Base-by-base conservation (phyloP, 2,329 filamentous ascomycete species). In the Harringtonia aguacate region DNA sequence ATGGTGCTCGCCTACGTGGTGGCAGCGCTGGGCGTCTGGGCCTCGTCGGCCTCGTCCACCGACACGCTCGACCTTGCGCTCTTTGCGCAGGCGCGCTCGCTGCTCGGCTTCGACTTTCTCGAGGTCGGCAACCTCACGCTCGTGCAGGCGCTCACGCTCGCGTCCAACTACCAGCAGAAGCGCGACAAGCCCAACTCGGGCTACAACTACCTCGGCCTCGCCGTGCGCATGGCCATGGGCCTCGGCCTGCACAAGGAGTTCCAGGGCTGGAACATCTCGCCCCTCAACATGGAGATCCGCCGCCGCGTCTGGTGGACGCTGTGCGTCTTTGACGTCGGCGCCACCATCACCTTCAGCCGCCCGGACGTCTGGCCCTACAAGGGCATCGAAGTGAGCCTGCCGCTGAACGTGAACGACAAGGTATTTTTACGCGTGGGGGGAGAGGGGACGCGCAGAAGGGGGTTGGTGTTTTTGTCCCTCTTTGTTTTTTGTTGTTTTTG, bases 181-280 rank as follows among this genome's bases (percentile, higher is more conserved):
- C 58, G 66, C 27, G 65, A 73, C 50, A 63, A 67, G 31, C 69
- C 69, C 4, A 73, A 73, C 47, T 69, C 68, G 0, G 68, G 68
- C 1, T 72, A 69, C 48, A 72, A 71, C 48, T 68, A 66, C 36
- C 61, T 70, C 29, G 68, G 68, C 2, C 58, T 71, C 14, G 69
- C 68, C 6, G 59, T 68, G 27, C 58, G 68, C n/a, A 65, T 72
- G 60, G 69, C 67, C 13, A 64, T 71, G 40, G 67, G 68, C 0
- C 53, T 73, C 5, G 69, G 70, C 0, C 57, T 73, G 4, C 69
- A 73, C 48, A 63, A 64, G 20, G 68, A 72, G 43, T 59, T 64
- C 30, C 56, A 53, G 9, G 54, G 51, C 47, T 44, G 43, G 43
- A 35, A 36, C 9, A 44, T 44, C 21, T 39, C 43, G 6, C 53